A percentile compares a stretch with the other conserved stretches of the same genome.
phyloP scores from a whole-genome alignment of 352 stramenopile genomes.

The Phytophthora crassamura region DNA sequence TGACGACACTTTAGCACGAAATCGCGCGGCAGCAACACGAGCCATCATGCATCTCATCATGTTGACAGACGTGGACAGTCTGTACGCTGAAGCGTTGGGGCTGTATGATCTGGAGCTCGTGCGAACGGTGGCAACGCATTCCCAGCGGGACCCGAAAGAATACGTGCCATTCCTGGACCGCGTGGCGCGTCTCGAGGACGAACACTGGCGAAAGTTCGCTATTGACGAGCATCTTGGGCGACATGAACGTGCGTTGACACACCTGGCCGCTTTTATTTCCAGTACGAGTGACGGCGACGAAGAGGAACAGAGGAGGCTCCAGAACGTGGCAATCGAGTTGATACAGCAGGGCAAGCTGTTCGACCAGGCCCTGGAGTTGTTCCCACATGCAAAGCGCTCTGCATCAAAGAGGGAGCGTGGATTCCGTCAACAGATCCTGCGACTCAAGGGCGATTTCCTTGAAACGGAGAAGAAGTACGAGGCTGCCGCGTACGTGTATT shows the following conservation, averaged over 20 bases:
- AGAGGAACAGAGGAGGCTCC: conserved; percentile 30
- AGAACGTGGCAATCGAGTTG: conserved; percentile 40
- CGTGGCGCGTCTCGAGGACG: conserved; percentile 44
- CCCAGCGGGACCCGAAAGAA: conserved; percentile 74
- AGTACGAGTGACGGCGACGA: conserved; percentile 28
- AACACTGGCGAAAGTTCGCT: conserved; percentile 56
- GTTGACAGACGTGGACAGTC: conserved; percentile 66
- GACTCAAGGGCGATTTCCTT: conserved; percentile 59
- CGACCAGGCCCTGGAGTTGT: conserved; percentile 55
- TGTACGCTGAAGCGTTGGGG: conserved; percentile 71
- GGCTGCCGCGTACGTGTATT: conserved; percentile 69
- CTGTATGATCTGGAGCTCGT: conserved; percentile 76
- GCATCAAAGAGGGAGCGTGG: conserved; percentile 14
- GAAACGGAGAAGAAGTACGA: conserved; percentile 47
- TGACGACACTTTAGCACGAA: not conserved
- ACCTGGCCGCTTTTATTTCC: conserved; percentile 46
- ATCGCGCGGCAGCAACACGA: conserved; percentile 41
- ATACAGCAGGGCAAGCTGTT: conserved; percentile 57
- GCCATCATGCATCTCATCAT: conserved; percentile 81
- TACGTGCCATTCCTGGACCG: conserved; percentile 71
- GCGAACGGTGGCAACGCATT: conserved; percentile 65
- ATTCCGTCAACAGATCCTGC: conserved; percentile 50
- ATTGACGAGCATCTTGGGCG: conserved; percentile 66
- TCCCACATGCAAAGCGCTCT: conserved; percentile 26
- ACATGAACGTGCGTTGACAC: conserved; percentile 49